Evolutionary conservation across 1,284 basidiomycete genomes (phyloP), one percentile per base, ranked within the genome.

Genomic region (Neotropicomus parvogracilis): DNA sequence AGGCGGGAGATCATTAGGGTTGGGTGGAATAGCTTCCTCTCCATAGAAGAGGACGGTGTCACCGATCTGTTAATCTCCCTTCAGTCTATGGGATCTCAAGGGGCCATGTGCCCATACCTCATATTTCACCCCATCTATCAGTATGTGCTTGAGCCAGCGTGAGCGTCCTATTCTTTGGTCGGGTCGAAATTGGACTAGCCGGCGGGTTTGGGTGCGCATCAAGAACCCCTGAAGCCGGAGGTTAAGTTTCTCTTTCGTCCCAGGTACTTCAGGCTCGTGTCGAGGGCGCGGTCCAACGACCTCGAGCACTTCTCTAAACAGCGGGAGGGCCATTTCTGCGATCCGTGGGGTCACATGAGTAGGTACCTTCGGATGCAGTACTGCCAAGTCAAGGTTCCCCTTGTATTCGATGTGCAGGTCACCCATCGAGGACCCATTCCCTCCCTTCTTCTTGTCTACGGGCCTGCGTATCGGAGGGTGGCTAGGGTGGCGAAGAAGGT

Each of bases 341-440:
- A 87, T 78, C 11, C 72, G 68, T 0, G 78, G 78, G 0, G 83
- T 86, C 3, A 86, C 81, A 44, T 77, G 75, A 0, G 82, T 85
- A 2, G 67, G 66, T 16, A 66, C 40, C 76, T 32, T 33, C 7
- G 1, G 1, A 14, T 70, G 75, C 11, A 85, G 65, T 4, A 84
- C 76, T 1, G 70, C 74, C 2, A 77, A 55, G 54, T 87, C 83
- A 4, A 70, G 64, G 52, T 80, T 78, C 0, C 72, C 70, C 1
- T 63, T 57, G 6, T 68, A 59, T 8, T 60, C 46, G 12, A 50
- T 27, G 17, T 16, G 28, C 17, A 42, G 19, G 17, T 49, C 41
- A 19, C 2, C 21, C 21, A 36, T 48, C 8, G 44, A 38, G 1
- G 12, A 21, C 9, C 27, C 29, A 27, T 14, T 44, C 12, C 29